phyloP scores from a whole-genome alignment of 2,329 filamentous ascomycete species.

The Aspergillus fischeri region DNA sequence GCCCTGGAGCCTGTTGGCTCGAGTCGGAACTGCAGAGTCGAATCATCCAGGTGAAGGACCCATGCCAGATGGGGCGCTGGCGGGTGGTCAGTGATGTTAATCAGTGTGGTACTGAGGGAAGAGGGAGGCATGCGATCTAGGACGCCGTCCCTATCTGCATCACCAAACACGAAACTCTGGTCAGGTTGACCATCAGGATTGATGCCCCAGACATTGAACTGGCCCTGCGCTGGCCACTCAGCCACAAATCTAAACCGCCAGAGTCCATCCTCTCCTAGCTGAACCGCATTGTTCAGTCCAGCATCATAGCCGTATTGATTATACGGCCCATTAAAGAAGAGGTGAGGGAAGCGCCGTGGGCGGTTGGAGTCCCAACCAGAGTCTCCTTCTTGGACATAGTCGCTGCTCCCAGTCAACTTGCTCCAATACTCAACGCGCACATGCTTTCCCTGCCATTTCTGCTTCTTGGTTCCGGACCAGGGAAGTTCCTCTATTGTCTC shows the following conservation, averaged over 20 bases:
- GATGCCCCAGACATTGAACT: conserved; percentile 65
- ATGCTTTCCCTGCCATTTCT: conserved; percentile 60
- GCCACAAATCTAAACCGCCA: conserved; percentile 61
- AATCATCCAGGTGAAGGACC: conserved; percentile 54
- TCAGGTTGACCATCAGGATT: conserved; percentile 61
- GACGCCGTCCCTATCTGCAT: conserved; percentile 57
- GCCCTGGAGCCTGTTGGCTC: conserved; percentile 52
- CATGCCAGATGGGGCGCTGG: conserved; percentile 54
- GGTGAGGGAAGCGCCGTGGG: conserved; percentile 56
- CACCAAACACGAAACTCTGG: conserved; percentile 56
- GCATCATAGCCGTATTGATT: conserved; percentile 63
- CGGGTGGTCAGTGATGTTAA: conserved; percentile 58
- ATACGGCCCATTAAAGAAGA: conserved; percentile 59
- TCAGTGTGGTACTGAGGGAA: conserved; percentile 50
- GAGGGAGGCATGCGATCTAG: conserved; percentile 60
- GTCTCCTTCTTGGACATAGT: conserved; percentile 59
- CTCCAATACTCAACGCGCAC: conserved; percentile 63
- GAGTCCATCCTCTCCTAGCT: conserved; percentile 45
- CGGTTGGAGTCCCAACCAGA: conserved; percentile 36
- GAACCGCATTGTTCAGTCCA: conserved; percentile 53
- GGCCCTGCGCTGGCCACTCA: conserved; percentile 60
- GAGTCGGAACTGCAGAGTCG: conserved; percentile 48
- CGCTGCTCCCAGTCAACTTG: conserved; percentile 54
- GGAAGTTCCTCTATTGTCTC: conserved; percentile 44
- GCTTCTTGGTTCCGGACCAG: conserved; percentile 57